Conservation (phyloP, 192 early-diverging fungal genomes). For the Chytriomyces hyalinus region DNA sequence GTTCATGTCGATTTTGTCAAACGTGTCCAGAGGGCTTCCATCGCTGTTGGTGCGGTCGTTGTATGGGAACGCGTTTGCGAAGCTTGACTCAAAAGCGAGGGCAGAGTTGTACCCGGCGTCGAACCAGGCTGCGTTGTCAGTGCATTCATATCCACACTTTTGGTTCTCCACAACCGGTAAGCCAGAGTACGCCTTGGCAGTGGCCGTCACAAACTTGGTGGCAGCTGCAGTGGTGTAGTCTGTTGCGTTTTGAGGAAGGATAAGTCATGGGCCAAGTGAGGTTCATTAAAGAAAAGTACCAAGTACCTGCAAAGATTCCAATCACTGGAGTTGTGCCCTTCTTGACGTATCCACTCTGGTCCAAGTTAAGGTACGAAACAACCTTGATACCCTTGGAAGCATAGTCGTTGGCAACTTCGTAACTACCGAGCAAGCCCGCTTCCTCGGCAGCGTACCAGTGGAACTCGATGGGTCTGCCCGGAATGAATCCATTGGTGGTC, state of each 20-base stretch:
- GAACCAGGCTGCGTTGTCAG: constrained; percentile 7
- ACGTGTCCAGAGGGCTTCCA: constrained; percentile 26
- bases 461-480: constrained; percentile 80
- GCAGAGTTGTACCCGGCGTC: background rate
- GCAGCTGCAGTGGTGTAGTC: constrained; percentile 35
- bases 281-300: background rate
- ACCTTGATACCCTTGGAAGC: constrained; percentile 27
- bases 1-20: constrained; percentile 9
- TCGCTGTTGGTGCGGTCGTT: constrained; percentile 33
- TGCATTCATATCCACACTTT: constrained; percentile 14
- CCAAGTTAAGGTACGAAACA: constrained; percentile 37
- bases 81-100: background rate
- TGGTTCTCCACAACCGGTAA: background rate
- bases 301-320: constrained; percentile 59
- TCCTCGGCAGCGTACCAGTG: constrained; percentile 93
- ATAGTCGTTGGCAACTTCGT: constrained; percentile 50
- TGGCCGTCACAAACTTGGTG: constrained; percentile 6
- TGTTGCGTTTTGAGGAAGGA: constrained; percentile 25
- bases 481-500: constrained; percentile 61
- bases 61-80: constrained; percentile 5
- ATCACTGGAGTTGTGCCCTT: constrained; percentile 56
- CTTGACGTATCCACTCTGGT: constrained; percentile 64
- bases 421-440: constrained; percentile 79
- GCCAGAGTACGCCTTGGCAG: background rate
- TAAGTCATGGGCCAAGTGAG: background rate